Percentiles rank a stretch among this genome's conserved stretches.
Conservation (phyloP, 2,329 filamentous ascomycete genomes). For the Cryphonectria naterciae region DNA sequence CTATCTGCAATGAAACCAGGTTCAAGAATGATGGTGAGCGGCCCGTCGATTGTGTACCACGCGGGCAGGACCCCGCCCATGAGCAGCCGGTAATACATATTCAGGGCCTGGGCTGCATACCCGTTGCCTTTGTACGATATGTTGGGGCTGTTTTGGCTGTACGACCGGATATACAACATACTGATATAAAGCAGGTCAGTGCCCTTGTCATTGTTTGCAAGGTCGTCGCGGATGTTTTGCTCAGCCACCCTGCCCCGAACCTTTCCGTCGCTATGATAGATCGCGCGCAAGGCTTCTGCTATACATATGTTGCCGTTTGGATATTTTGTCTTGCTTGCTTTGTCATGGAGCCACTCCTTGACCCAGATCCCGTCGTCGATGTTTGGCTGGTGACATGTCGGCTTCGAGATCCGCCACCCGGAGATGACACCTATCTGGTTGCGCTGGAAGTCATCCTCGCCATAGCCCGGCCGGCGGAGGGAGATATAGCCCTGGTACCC, state of each 20-base stretch:
- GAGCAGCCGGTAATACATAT: constrained; percentile 6
- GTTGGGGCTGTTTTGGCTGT: too few relatives aligned
- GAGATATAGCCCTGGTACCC: background rate
- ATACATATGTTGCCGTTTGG: background rate
- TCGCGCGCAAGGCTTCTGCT: background rate
- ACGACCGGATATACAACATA: background rate
- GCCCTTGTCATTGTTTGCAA: background rate
- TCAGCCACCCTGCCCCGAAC: background rate
- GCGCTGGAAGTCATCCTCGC: background rate
- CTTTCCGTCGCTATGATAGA: background rate
- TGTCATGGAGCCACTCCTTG: background rate
- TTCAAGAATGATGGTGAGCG: constrained; percentile 1
- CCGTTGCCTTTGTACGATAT: constrained; percentile 2
- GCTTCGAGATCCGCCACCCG: background rate
- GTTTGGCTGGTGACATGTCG: background rate
- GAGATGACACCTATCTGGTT: background rate
- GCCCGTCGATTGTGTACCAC: constrained; percentile 1
- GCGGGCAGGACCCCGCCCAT: constrained; percentile 4
- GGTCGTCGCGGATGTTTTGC: background rate
- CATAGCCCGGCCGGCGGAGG: background rate
- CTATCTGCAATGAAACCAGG: background rate
- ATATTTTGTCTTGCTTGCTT: background rate
- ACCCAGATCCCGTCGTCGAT: background rate
- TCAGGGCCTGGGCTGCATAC: background rate
- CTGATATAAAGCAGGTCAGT: background rate